Conservation (phyloP, 371 early-diverging fungal species). For the Parasitella parasitica region DNA sequence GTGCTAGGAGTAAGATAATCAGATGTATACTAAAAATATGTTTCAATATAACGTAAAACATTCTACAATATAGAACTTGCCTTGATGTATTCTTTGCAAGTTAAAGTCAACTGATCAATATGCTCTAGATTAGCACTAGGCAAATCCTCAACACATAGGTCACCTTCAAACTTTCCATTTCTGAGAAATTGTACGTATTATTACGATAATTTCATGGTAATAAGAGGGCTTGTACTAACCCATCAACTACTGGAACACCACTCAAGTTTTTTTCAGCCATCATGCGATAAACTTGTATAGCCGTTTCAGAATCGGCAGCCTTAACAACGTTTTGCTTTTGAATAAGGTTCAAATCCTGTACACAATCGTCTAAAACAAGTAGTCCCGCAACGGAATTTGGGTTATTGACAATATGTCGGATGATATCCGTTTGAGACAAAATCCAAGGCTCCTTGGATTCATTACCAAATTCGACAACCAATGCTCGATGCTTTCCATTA, state of each 20-base stretch:
- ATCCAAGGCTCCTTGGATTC: slow-evolving; percentile 40
- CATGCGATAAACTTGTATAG: slow-evolving; percentile 43
- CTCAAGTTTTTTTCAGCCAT: slow-evolving; percentile 47
- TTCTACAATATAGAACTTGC: slow-evolving; percentile 10
- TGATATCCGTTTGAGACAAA: slow-evolving; percentile 56
- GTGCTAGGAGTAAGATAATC: slow-evolving; percentile 26
- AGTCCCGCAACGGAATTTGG: slow-evolving; percentile 39
- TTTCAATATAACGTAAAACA: background rate
- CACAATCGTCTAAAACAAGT: slow-evolving; percentile 34
- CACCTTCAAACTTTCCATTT: slow-evolving; percentile 35
- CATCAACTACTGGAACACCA: slow-evolving; percentile 52
- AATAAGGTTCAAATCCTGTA: slow-evolving; percentile 23
- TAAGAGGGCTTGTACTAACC: slow-evolving; percentile 12
- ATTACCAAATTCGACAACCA: slow-evolving; percentile 38
- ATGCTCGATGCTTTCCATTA: slow-evolving; percentile 47
- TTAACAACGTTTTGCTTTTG: slow-evolving; percentile 27
- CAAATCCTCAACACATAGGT: slow-evolving; percentile 52
- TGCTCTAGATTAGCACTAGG: slow-evolving; percentile 46
- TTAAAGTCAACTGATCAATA: slow-evolving; percentile 36
- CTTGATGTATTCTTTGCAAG: slow-evolving; percentile 51
- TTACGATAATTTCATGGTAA: background rate
- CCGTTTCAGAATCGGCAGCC: slow-evolving; percentile 32
- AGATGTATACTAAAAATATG: slow-evolving; percentile 6
- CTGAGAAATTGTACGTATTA: slow-evolving; percentile 2
- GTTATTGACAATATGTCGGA: slow-evolving; percentile 45